Evolutionary conservation across 2,329 filamentous ascomycete species (phyloP).

Genomic region (Ilyonectria sp.): DNA sequence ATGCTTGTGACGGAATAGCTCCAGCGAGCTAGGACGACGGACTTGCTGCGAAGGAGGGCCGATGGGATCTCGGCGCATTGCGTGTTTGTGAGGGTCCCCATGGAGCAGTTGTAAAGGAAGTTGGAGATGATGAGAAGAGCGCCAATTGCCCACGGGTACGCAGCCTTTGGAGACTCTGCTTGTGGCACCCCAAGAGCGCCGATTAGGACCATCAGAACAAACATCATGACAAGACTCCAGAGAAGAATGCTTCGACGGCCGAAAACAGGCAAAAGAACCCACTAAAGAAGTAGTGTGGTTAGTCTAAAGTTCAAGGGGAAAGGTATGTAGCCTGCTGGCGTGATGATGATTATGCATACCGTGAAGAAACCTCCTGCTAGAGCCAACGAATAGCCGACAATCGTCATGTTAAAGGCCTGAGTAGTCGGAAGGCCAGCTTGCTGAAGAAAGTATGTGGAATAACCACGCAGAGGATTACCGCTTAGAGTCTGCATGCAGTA

Average conservation of each 20-base stretch:
- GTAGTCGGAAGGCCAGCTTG: slow-evolving; percentile 49
- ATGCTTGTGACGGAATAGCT: slow-evolving; percentile 59
- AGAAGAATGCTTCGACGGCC: slow-evolving; percentile 32
- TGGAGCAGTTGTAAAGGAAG: slow-evolving; percentile 52
- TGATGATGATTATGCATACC: not conserved
- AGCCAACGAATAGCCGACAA: slow-evolving; percentile 41
- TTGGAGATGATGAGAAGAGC: slow-evolving; percentile 9
- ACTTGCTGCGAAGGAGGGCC: slow-evolving; percentile 59
- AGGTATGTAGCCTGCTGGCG: no score
- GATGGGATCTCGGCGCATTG: slow-evolving; percentile 56
- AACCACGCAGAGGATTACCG: slow-evolving; percentile 47
- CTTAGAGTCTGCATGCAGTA: slow-evolving; percentile 49
- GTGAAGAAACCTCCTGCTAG: slow-evolving; percentile 4
- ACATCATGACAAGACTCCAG: slow-evolving; percentile 27
- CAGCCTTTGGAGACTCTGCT: slow-evolving; percentile 11
- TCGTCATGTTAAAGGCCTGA: slow-evolving; percentile 48
- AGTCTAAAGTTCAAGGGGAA: no score
- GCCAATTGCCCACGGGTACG: slow-evolving; percentile 30
- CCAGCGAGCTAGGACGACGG: slow-evolving; percentile 57
- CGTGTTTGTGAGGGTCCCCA: slow-evolving; percentile 60
- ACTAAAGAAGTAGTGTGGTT: slow-evolving; percentile 1
- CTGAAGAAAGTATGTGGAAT: slow-evolving; percentile 48
- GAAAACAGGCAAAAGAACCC: slow-evolving; percentile 27
- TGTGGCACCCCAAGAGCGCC: slow-evolving; percentile 24
- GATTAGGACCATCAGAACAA: slow-evolving; percentile 18